phyloP scores from a whole-genome alignment of 1,139 yeast genomes.

The Geotrichum citri-aurantii region DNA sequence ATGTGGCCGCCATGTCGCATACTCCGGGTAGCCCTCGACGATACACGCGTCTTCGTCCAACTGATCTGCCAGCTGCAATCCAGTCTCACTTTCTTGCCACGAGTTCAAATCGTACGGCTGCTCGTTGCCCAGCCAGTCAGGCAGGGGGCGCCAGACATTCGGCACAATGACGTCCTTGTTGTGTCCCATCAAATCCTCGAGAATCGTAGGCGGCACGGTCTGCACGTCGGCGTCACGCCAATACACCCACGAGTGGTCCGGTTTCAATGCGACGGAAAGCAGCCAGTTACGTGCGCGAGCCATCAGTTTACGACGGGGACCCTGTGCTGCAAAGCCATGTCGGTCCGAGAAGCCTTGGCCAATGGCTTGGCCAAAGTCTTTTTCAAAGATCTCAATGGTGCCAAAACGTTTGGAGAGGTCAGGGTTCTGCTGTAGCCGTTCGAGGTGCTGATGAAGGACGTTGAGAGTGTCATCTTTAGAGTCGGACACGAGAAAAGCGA shows the following conservation, averaged over 20 bases:
- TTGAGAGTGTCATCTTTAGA: constrained; percentile 62
- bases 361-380: constrained; percentile 64
- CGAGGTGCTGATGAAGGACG: constrained; percentile 42
- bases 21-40: constrained; percentile 88
- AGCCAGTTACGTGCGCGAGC: constrained; percentile 72
- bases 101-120: constrained; percentile 89
- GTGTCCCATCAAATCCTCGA: constrained; percentile 63
- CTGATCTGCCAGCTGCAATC: constrained; percentile 67
- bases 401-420: constrained; percentile 59
- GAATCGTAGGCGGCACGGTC: constrained; percentile 53
- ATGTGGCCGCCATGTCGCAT: constrained; percentile 91
- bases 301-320: constrained; percentile 67
- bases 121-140: constrained; percentile 83
- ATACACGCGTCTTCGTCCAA: constrained; percentile 84
- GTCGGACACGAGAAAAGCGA: constrained; percentile 61
- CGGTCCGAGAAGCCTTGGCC: constrained; percentile 82
- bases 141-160: constrained; percentile 87
- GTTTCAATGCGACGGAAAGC: constrained; percentile 54
- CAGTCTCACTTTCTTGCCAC: constrained; percentile 87
- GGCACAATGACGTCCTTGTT: constrained; percentile 70
- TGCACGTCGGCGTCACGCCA: constrained; percentile 75
- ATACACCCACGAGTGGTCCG: constrained; percentile 69
- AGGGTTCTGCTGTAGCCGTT: constrained; percentile 46
- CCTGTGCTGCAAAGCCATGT: constrained; percentile 71
- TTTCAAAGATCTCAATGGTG: constrained; percentile 50